These are phyloP conservation scores for Physcomitrium patens DNA, from an alignment of 225 moss, liverwort and hornwort genomes.

Conservation along the genomic window DNA sequence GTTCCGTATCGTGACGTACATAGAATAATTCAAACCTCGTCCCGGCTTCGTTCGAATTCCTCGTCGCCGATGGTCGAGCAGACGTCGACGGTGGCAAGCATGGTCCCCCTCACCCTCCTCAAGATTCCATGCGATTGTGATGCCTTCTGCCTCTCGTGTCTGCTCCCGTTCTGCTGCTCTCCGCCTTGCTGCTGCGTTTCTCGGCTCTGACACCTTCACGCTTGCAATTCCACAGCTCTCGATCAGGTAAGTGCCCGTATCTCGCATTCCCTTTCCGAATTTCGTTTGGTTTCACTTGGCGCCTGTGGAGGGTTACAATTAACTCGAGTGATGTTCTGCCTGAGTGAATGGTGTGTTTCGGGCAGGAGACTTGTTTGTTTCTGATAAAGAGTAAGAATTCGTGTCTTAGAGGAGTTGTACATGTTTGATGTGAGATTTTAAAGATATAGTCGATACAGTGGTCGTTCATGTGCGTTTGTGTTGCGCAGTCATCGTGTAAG, in stretches of 20 bases:
- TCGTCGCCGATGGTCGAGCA: too few relatives aligned
- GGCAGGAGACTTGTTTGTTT: not conserved
- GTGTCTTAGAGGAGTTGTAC: not conserved
- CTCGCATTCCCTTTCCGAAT: not conserved
- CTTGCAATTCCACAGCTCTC: not conserved
- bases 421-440: not conserved
- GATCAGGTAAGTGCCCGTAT: not conserved
- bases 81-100: not conserved
- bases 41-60: too few relatives aligned
- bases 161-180: not conserved
- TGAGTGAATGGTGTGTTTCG: not conserved
- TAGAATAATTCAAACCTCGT: too few relatives aligned
- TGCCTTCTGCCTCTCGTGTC: not conserved
- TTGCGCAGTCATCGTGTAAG: not conserved
- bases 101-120: not conserved
- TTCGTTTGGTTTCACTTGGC: not conserved
- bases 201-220: not conserved
- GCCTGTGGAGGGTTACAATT: not conserved
- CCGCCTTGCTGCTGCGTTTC: slow-evolving; percentile 24
- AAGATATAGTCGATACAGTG: slow-evolving; percentile 6
- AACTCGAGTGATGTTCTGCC: not conserved
- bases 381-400: not conserved
- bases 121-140: not conserved
- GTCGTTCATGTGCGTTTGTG: not conserved
- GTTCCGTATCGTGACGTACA: too few relatives aligned